A percentile compares a stretch with the other conserved stretches of the same genome.
Evolutionary conservation across 305 asterid genomes (phyloP).

Genomic region (Solanum hybrid): DNA sequence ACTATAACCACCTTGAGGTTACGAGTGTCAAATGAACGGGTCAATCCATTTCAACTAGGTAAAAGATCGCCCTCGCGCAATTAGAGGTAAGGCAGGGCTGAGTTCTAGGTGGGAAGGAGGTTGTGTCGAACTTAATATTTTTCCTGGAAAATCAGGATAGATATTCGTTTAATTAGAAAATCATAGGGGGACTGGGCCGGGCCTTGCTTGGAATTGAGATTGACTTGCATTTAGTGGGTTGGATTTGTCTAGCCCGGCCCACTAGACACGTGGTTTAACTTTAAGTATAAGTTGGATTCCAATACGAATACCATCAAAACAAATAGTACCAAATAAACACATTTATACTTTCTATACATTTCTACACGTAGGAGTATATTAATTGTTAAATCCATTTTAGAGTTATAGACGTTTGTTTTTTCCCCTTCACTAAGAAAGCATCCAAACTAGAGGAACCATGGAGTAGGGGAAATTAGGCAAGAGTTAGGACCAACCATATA

Average conservation of each 20-base stretch:
- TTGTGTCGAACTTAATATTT: neutral
- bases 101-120: neutral
- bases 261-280: neutral
- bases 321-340: neutral
- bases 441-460: neutral
- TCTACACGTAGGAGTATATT: neutral
- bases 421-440: neutral
- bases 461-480: neutral
- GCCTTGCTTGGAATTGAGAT: neutral
- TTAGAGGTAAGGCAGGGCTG: neutral
- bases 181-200: too few species aligned
- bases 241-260: neutral
- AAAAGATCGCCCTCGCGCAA: neutral
- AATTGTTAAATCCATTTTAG: neutral
- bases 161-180: neutral
- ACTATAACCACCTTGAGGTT: neutral
- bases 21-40: neutral
- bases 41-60: neutral
- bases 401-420: neutral
- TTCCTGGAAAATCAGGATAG: accelerated
- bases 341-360: neutral
- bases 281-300: neutral
- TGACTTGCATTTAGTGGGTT: neutral
- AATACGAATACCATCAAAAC: neutral
- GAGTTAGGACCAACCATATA: neutral